A percentile compares a stretch with the other conserved stretches of the same genome.
Conservation (phyloP, 1,284 basidiomycete genomes). For the Heterobasidion annosum region DNA sequence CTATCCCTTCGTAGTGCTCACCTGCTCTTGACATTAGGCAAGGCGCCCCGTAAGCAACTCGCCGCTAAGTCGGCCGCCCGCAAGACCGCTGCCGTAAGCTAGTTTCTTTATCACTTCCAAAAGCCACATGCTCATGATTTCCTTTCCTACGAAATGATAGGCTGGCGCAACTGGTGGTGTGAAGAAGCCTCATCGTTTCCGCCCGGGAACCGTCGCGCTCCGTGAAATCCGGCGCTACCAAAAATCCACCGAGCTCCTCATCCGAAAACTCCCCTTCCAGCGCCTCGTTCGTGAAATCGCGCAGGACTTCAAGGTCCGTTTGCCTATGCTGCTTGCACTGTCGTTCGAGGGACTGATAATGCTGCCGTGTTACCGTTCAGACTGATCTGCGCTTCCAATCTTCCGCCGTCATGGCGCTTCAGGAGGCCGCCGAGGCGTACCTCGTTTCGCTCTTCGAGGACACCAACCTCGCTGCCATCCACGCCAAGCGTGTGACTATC, state of each 20-base stretch:
- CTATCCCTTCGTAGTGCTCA: background rate
- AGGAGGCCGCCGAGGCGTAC: constrained; percentile 55
- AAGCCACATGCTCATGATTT: background rate
- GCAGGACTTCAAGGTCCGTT: constrained; percentile 1
- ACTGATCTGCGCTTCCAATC: constrained; percentile 63
- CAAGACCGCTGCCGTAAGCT: constrained; percentile 3
- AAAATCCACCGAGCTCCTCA: constrained; percentile 5
- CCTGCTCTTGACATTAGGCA: background rate
- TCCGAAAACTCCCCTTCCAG: constrained; percentile 5
- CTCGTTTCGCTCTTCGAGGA: constrained; percentile 70
- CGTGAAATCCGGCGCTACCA: constrained; percentile 6
- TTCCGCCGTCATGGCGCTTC: constrained; percentile 51
- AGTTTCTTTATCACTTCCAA: too few species aligned
- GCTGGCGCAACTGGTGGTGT: background rate
- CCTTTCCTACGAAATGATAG: background rate
- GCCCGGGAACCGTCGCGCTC: constrained; percentile 4
- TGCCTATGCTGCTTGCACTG: background rate
- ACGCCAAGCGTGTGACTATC: constrained; percentile 50
- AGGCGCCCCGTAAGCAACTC: constrained; percentile 11
- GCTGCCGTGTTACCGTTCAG: constrained; percentile 17
- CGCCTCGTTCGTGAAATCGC: constrained; percentile 3
- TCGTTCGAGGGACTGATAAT: background rate
- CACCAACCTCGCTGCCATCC: constrained; percentile 78
- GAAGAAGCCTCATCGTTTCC: constrained; percentile 5
- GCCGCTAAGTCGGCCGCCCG: constrained; percentile 8